Evolutionary conservation across 2,329 filamentous ascomycete genomes (phyloP), one percentile per base, ranked within the genome.

Genomic region (Penicillium sp.): DNA sequence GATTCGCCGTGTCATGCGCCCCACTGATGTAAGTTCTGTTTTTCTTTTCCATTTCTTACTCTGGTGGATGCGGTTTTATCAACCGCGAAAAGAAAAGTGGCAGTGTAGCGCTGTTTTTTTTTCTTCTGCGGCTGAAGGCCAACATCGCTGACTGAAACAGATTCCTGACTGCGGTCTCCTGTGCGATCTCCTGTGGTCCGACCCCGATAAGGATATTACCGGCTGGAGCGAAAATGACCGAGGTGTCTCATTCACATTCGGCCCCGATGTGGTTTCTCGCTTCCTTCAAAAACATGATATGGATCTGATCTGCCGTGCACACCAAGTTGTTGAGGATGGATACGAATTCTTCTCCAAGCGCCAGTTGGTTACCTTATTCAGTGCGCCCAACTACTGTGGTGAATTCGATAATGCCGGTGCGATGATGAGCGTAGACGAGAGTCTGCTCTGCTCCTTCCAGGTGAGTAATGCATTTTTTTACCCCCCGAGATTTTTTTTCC

Each of bases 391-490:
- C 80, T 99, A 99, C 82, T 99, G 93, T 70, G 93, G 93, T 76
- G 94, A 99, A 79, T 99, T 99, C 72, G 94, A 99, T 82, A 99
- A 99, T 72, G 93, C 93, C 49, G 94, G 94, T 74, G 94, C 94
- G 62, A 97, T 99, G 93, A 97, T 99, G 94, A 97, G 92, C 72
- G 94, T 99, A 36, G 94, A 97, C 74, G 94, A 97, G 82, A 97
- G 92, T 76, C 79, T 99, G 76, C 83, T 99, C 70, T 99, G 94
- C 83, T 97, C 92, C 60, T 99, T 99, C 88, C 94, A 97, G 89
- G 90, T 94, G 76, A 55, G 76, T 67, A 35, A 34, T 42, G 34
- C 29, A 32, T 11, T 23, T 23, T 45, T 42, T 38, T 36, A 23
- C 3, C 44, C 35, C 16, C 13, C 16, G 11, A 26, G 2, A 14